A percentile compares a stretch with the other conserved stretches of the same genome.
These are phyloP conservation scores for Phytophthora chlamydospora DNA, from an alignment of 352 stramenopile genomes.

Conservation along the genomic window DNA sequence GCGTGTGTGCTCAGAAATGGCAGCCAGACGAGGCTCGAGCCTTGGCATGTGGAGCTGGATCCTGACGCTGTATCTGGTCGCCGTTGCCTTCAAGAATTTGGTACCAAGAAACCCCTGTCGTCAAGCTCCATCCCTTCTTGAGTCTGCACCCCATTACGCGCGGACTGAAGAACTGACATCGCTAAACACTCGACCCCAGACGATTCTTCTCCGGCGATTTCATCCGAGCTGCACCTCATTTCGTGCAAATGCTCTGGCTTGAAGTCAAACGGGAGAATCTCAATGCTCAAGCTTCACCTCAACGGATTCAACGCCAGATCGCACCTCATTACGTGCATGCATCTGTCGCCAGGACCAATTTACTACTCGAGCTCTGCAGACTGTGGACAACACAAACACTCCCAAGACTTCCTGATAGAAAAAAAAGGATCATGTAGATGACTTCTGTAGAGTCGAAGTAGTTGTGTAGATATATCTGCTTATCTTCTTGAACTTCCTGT, in stretches of 20 bases:
- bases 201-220: neutral
- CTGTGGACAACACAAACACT: too few relatives aligned
- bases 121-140: constrained; percentile 1
- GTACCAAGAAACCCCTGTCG: too few relatives aligned
- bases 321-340: constrained; percentile 15
- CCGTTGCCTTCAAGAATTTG: too few relatives aligned
- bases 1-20: constrained; percentile 2
- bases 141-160: constrained; percentile 34
- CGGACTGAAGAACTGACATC: constrained; percentile 1
- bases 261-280: neutral
- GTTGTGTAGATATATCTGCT: too few relatives aligned
- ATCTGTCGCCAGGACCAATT: neutral
- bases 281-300: neutral
- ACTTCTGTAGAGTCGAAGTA: too few relatives aligned
- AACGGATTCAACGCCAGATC: neutral
- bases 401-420: too few relatives aligned
- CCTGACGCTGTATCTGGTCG: too few relatives aligned
- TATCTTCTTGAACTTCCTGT: too few relatives aligned
- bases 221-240: constrained; percentile 35
- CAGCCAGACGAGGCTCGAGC: neutral
- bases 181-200: neutral
- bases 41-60: too few relatives aligned
- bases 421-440: too few relatives aligned
- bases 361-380: neutral
- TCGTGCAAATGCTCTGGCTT: constrained; percentile 20